These are phyloP conservation scores for Eurotiales sp. DNA, from an alignment of 2,329 filamentous ascomycete species.

Conservation along the genomic window DNA sequence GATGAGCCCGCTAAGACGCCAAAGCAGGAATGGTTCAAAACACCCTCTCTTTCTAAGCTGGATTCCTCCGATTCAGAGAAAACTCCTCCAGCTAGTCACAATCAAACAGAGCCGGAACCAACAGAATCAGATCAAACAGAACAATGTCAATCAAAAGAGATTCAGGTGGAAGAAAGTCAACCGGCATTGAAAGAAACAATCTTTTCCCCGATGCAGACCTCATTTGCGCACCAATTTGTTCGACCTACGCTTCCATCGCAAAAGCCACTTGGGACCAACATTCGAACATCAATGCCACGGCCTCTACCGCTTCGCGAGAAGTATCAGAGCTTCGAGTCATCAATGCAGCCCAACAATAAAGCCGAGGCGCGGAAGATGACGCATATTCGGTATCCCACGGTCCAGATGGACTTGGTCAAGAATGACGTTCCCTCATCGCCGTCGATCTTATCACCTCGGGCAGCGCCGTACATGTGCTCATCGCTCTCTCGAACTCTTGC, in stretches of 20 bases:
- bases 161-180: not conserved
- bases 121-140: not conserved
- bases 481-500: constrained; percentile 33
- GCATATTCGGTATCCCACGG: constrained; percentile 20
- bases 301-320: constrained; percentile 38
- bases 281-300: constrained; percentile 32
- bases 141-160: not conserved
- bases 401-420: constrained; percentile 35
- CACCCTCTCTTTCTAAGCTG: constrained; percentile 22
- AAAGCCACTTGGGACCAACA: constrained; percentile 17
- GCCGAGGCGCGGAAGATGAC: constrained; percentile 6
- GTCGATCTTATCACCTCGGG: constrained; percentile 44
- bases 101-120: not conserved
- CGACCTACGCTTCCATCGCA: constrained; percentile 21
- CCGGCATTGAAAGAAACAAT: not conserved
- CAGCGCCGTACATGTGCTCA: constrained; percentile 40
- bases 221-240: constrained; percentile 16
- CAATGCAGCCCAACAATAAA: constrained; percentile 4
- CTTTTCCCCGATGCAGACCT: constrained; percentile 7
- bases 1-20: constrained; percentile 28
- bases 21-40: constrained; percentile 34
- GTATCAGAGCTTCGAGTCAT: constrained; percentile 24
- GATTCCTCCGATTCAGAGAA: not conserved
- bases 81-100: not conserved
- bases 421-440: constrained; percentile 35